Evolutionary conservation across 2,329 filamentous ascomycete genomes (phyloP), one percentile per base, ranked within the genome.

Genomic region (Hymenoscyphus albidus): DNA sequence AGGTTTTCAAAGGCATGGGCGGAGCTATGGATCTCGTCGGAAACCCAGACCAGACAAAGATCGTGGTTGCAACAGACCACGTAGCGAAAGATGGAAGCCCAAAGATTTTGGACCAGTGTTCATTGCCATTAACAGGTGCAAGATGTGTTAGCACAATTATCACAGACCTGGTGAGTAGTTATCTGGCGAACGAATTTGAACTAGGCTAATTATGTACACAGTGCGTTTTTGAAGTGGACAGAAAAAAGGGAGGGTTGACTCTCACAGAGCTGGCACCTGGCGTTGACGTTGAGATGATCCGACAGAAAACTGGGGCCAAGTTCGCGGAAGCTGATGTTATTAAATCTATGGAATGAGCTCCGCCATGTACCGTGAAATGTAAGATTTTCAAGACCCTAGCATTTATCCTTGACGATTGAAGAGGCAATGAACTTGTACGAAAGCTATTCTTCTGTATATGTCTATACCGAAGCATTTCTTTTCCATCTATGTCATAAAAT

Each of bases 1-100:
- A 94, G 77, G 86, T 92, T 12, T 87, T 93, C 78, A 95, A 95
- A 82, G 92, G 92, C 18, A 95, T 96, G 88, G 92, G 92, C 66
- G 88, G 88, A 35, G 88, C 88, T 18, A 91, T 91, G 88, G 88
- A 91, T 74, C 78, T 91, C 7, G 87, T 91, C 12, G 87, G 85
- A 44, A 90, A 90, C 76, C 88, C 88, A 0, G 85, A 88, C 70
- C 81, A 83, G 71, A 91, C 88, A 69, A 90, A 89, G 80, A 88
- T 91, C 70, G 86, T 91, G 4, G 87, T 90, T 2, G 84, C 87
- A 0, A 90, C 87, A 2, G 88, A 89, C 72, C 88, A 91, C 72
- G 83, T 87, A 0, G 87, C 88, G 69, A 90, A 88, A 78, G 85
- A 89, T 69, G 88, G 88, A 16, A 82, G 82, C 1, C 81, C 85